phyloP scores from a whole-genome alignment of 192 early-diverging fungal species.

The Coemansia sp. region DNA sequence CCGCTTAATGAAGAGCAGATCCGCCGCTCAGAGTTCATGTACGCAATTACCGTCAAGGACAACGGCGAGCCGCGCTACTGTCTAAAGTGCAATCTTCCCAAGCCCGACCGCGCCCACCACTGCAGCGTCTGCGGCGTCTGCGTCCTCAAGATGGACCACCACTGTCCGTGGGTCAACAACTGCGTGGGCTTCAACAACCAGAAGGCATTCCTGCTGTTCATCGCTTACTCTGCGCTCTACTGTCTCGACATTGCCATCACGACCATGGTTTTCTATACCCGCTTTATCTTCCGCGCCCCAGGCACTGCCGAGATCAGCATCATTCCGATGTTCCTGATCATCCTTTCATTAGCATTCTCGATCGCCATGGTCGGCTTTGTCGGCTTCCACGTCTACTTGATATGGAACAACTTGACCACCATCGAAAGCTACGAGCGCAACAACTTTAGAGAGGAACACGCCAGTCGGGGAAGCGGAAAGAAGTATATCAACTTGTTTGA shows the following conservation, averaged over 20 bases:
- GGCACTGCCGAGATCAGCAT: constrained; percentile 10
- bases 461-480: not conserved
- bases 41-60: constrained; percentile 45
- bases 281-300: constrained; percentile 1
- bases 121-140: constrained; percentile 74
- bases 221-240: constrained; percentile 38
- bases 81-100: constrained; percentile 60
- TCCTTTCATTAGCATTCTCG: constrained; percentile 30
- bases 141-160: constrained; percentile 79
- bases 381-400: constrained; percentile 45
- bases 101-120: constrained; percentile 80
- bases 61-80: constrained; percentile 54
- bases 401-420: constrained; percentile 43
- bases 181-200: constrained; percentile 79
- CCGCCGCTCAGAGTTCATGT: constrained; percentile 33
- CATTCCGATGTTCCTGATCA: constrained; percentile 23
- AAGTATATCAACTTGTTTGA: constrained; percentile 51
- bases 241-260: constrained; percentile 9
- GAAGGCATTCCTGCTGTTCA: constrained; percentile 71
- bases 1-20: constrained; percentile 34
- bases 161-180: constrained; percentile 81
- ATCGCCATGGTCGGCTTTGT: constrained; percentile 30
- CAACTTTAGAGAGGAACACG: constrained; percentile 12
- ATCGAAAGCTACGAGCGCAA: constrained; percentile 49
- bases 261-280: constrained; percentile 24